Conservation (phyloP, 805 yeast species). For the Priceomyces carsonii region DNA sequence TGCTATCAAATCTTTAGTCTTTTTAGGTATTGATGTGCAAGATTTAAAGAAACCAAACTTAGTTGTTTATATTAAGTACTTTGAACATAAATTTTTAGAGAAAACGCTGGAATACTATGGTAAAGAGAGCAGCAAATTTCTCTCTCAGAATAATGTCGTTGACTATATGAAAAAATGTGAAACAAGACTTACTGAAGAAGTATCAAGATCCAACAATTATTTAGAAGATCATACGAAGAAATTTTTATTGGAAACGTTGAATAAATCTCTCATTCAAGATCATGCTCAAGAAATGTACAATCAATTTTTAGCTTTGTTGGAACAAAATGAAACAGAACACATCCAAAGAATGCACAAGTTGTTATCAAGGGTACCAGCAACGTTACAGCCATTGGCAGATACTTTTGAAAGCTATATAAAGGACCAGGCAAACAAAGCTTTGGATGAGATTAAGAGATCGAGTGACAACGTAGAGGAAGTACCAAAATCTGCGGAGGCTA, state of each 20-base stretch:
- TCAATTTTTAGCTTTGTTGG: constrained; percentile 75
- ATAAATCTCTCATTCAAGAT: constrained; percentile 71
- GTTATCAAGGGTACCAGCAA: constrained; percentile 74
- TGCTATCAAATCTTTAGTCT: constrained; percentile 84
- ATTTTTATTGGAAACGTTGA: constrained; percentile 72
- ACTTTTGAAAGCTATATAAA: constrained; percentile 74
- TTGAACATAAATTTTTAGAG: constrained; percentile 75
- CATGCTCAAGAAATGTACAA: constrained; percentile 76
- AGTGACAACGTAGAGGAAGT: constrained; percentile 22
- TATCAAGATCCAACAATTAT: constrained; percentile 71
- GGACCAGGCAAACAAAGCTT: constrained; percentile 45
- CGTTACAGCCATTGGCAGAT: constrained; percentile 75
- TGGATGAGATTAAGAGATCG: constrained; percentile 51
- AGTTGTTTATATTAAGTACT: constrained; percentile 75
- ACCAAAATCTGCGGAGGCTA: constrained; percentile 13
- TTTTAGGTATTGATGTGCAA: constrained; percentile 86
- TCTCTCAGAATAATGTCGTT: constrained; percentile 76
- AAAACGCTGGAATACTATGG: constrained; percentile 68
- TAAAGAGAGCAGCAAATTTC: constrained; percentile 65
- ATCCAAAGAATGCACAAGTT: constrained; percentile 75
- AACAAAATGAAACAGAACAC: constrained; percentile 69
- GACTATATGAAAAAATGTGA: constrained; percentile 90
- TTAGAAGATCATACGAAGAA: constrained; percentile 85
- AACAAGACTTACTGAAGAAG: constrained; percentile 79
- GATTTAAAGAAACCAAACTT: constrained; percentile 85